Evolutionary conservation across 148 eudicot species (phyloP), one percentile per base, ranked within the genome.

Genomic region (Fagopyrum esculentum): DNA sequence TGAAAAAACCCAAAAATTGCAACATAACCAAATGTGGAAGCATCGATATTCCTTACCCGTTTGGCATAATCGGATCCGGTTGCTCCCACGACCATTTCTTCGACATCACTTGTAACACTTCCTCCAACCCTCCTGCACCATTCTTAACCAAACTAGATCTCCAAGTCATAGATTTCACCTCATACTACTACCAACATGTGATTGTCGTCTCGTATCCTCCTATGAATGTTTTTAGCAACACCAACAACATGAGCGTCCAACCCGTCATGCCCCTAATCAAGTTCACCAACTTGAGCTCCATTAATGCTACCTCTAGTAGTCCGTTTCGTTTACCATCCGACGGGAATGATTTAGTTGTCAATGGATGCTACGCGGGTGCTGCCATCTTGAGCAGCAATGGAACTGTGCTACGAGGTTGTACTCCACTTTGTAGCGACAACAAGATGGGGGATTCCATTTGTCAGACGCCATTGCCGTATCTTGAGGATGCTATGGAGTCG

Each of bases 31-130:
- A 9, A 7, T 60, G 66, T 9, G 66, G 66, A 2, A 40, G 9
- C 22, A 40, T 60, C 3, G 66, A 26, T 13, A 60, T 60, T 5
- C 43, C 66, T 22, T 60, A 60, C 66, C 66, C 66, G 12, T 60
- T 60, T 12, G 66, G 43, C 3, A 35, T 35, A 26, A 60, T 26
- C 43, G 40, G 40, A 11, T 40, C 40, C 12, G 19, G 19, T 6
- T 60, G 66, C 66, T 60, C 66, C 11, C 22, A 60, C 66, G 7
- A 60, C 66, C 66, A 7, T 19, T 60, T 60, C 12, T 60, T 60
- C 43, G 35, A 22, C 10, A 8, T 60, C 12, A 60, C 35, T 12
- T 60, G 66, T 30, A 60, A 60, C 0, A 3, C 12, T 40, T 15
- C 60, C 17, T 22, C 17, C 4, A 35, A 35, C 0, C 0, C 40